Evolutionary conservation across 2,329 filamentous ascomycete species (phyloP).

Genomic region (Talaromyces marneffei): DNA sequence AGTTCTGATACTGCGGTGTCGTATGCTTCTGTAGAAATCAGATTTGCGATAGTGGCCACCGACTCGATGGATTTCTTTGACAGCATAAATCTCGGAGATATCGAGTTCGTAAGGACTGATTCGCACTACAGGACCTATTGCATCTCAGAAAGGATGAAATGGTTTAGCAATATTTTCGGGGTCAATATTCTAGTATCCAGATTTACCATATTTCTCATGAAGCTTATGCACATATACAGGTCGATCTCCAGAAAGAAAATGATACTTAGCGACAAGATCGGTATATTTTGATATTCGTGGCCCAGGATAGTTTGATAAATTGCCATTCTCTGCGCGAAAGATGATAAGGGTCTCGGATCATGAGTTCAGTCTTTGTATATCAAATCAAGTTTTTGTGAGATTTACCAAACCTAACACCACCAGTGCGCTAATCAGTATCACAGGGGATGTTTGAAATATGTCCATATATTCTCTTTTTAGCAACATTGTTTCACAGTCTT

Average conservation of each 20-base stretch:
- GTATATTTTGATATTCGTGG: conserved; percentile 25
- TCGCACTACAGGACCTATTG: conserved; percentile 29
- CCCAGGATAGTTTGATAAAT: conserved; percentile 20
- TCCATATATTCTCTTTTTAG: background rate
- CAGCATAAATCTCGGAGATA: conserved; percentile 36
- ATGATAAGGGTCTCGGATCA: background rate
- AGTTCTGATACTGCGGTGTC: conserved; percentile 19
- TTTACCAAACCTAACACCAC: background rate
- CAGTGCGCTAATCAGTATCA: background rate
- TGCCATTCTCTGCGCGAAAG: background rate
- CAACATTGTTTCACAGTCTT: background rate
- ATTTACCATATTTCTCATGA: conserved; percentile 27
- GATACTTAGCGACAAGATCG: conserved; percentile 18
- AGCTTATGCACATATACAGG: conserved; percentile 23
- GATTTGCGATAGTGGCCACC: conserved; percentile 31
- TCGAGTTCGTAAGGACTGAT: conserved; percentile 24
- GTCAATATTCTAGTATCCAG: too few relatives aligned
- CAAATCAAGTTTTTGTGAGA: background rate
- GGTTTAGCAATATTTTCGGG: too few relatives aligned
- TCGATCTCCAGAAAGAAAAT: conserved; percentile 20
- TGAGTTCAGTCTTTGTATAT: background rate
- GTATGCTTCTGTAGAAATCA: conserved; percentile 26
- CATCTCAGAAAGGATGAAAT: background rate
- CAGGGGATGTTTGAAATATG: background rate
- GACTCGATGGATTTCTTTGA: conserved; percentile 31